These are phyloP conservation scores for Botrytis porri DNA, from an alignment of 2,329 filamentous ascomycete species.

Conservation along the genomic window DNA sequence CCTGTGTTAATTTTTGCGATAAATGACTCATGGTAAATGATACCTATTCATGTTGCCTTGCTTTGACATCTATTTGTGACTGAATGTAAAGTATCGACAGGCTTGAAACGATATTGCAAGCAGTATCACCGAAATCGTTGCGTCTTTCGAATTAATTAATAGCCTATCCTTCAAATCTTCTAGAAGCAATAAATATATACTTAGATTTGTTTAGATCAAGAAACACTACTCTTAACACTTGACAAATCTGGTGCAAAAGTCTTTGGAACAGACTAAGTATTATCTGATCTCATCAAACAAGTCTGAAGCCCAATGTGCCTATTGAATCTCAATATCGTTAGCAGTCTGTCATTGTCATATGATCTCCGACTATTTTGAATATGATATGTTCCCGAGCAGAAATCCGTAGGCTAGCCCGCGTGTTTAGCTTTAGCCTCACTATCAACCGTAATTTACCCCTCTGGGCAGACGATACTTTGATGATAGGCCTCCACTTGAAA, in stretches of 20 bases:
- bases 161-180: neutral
- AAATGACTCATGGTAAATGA: neutral
- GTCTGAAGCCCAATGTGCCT: neutral
- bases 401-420: too few species aligned
- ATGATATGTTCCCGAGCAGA: accelerated
- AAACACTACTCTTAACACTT: too few species aligned
- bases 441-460: too few species aligned
- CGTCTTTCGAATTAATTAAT: neutral
- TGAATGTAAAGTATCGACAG: neutral
- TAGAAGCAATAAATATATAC: neutral
- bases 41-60: too few species aligned
- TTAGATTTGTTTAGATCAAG: too few species aligned
- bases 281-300: neutral
- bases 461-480: neutral
- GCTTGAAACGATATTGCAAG: neutral
- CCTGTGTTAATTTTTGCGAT: neutral
- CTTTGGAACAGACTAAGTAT: neutral
- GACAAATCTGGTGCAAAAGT: neutral
- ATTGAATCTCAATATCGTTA: neutral
- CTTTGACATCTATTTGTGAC: too few species aligned
- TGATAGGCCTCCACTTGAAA: neutral
- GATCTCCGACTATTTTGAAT: accelerated
- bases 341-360: neutral
- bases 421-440: neutral
- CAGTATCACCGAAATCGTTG: neutral